Conservation (phyloP, 352 stramenopile species). For the Pythium rishiriense region DNA sequence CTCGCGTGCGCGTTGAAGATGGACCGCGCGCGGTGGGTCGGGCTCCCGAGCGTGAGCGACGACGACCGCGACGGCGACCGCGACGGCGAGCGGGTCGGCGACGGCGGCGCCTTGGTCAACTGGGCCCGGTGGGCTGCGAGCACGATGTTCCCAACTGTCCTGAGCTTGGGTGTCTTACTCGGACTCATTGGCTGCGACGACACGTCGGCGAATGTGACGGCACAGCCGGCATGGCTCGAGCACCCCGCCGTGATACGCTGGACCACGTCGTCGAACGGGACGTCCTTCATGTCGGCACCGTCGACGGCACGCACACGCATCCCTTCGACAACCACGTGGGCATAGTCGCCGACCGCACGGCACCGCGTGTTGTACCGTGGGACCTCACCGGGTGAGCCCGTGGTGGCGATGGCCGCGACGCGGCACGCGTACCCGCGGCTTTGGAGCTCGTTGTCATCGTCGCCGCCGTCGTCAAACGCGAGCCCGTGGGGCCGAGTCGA, state of each 20-base stretch:
- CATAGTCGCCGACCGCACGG: slow-evolving; percentile 42
- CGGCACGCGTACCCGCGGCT: slow-evolving; percentile 37
- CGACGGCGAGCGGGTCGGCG: background rate
- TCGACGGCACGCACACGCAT: slow-evolving; percentile 54
- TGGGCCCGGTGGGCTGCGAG: slow-evolving; percentile 26
- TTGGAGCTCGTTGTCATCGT: background rate
- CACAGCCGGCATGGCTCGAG: slow-evolving; percentile 34
- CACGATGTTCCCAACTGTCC: slow-evolving; percentile 23
- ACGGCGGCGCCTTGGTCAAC: slow-evolving; percentile 2
- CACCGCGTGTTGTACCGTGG: slow-evolving; percentile 60
- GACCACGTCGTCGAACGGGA: slow-evolving; percentile 49
- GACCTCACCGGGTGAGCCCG: slow-evolving; percentile 32
- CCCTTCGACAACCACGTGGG: slow-evolving; percentile 41
- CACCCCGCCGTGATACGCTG: slow-evolving; percentile 30
- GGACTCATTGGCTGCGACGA: slow-evolving; percentile 16
- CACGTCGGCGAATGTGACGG: slow-evolving; percentile 51
- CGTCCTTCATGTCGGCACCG: slow-evolving; percentile 34
- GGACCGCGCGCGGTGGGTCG: slow-evolving; percentile 3
- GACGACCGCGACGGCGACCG: too few relatives aligned
- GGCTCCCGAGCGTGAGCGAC: background rate
- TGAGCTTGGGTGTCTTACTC: slow-evolving; percentile 1
- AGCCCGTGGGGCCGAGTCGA: slow-evolving; percentile 48
- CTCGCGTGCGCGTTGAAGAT: slow-evolving; percentile 21
- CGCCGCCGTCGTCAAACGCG: slow-evolving; percentile 30
- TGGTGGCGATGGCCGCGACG: slow-evolving; percentile 39